These are phyloP conservation scores for Coccinonectria pachysandricola DNA, from an alignment of 2,329 filamentous ascomycete species.

Conservation along the genomic window DNA sequence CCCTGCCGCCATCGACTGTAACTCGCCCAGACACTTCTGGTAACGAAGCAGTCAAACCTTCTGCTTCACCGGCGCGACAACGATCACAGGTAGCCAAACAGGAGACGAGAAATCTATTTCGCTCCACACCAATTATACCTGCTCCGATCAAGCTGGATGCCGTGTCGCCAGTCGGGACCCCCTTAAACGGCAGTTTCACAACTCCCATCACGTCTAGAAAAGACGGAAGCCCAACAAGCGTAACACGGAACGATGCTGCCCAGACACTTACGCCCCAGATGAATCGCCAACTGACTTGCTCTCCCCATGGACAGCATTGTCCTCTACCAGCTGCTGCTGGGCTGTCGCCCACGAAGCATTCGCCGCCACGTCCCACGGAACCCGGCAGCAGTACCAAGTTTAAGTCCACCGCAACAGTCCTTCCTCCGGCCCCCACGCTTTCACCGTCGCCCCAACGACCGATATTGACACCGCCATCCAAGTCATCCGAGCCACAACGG, in stretches of 20 bases:
- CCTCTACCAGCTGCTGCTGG: constrained; percentile 35
- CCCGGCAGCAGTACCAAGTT: constrained; percentile 18
- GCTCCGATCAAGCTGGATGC: constrained; percentile 14
- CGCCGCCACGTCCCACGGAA: constrained; percentile 29
- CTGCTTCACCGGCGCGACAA: too few relatives aligned
- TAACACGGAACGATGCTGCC: too few relatives aligned
- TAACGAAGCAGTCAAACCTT: too few relatives aligned
- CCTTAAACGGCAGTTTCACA: constrained; percentile 3
- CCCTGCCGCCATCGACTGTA: too few relatives aligned
- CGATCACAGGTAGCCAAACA: constrained; percentile 4
- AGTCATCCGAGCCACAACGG: constrained; percentile 21
- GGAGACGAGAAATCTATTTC: constrained; percentile 4
- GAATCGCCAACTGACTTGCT: constrained; percentile 17
- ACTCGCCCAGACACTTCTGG: too few relatives aligned
- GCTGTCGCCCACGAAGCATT: constrained; percentile 42
- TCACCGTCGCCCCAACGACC: constrained; percentile 47
- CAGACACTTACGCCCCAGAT: constrained; percentile 20
- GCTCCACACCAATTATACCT: constrained; percentile 11
- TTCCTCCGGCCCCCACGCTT: constrained; percentile 47
- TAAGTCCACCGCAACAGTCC: constrained; percentile 31
- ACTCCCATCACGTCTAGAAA: constrained; percentile 13
- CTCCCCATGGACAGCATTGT: constrained; percentile 19
- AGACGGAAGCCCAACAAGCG: too few relatives aligned
- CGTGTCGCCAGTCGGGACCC: constrained; percentile 6
- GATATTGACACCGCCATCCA: constrained; percentile 52